A percentile compares a stretch with the other conserved stretches of the same genome.
phyloP scores from a whole-genome alignment of 768 basidiomycete species.

The Trichaptum fuscoviolaceum region DNA sequence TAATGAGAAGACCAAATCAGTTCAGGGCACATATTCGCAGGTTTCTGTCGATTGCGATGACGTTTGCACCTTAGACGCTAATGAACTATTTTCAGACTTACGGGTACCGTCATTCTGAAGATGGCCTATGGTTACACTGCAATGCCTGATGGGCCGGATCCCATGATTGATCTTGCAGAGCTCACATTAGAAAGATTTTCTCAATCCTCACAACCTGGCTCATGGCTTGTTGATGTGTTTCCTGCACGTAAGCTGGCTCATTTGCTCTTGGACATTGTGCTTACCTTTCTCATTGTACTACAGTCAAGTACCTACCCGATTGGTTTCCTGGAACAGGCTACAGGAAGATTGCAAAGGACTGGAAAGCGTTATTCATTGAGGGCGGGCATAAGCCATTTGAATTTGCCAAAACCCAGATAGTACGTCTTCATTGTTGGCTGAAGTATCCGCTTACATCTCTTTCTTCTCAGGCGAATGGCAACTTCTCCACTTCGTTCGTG shows the following conservation, averaged over 20 bases:
- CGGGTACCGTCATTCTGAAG: slow-evolving; percentile 22
- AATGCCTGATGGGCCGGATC: slow-evolving; percentile 18
- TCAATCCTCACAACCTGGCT: slow-evolving; percentile 23
- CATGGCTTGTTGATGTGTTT: slow-evolving; percentile 29
- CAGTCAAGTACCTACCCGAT: slow-evolving; percentile 29
- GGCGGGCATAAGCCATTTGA: slow-evolving; percentile 42
- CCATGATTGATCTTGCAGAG: slow-evolving; percentile 21
- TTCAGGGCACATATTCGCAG: background rate
- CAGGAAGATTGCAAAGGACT: slow-evolving; percentile 18
- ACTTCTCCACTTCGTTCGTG: slow-evolving; percentile 36
- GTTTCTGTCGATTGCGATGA: background rate
- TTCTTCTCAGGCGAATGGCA: slow-evolving; percentile 10
- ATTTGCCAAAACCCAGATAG: slow-evolving; percentile 45
- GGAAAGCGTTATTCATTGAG: slow-evolving; percentile 23
- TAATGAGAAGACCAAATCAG: background rate
- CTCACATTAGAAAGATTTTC: slow-evolving; percentile 20
- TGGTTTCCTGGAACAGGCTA: slow-evolving; percentile 34
- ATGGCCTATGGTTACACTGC: slow-evolving; percentile 26
- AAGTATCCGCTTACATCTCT: background rate
- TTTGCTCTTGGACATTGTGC: background rate
- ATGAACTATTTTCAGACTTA: slow-evolving; percentile 16
- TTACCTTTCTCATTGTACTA: too few species aligned
- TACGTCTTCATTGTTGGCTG: slow-evolving; percentile 13
- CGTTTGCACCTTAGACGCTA: background rate
- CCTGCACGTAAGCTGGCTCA: slow-evolving; percentile 21